Evolutionary conservation across 805 yeast species (phyloP).

Genomic region (Yamadazyma olivae): DNA sequence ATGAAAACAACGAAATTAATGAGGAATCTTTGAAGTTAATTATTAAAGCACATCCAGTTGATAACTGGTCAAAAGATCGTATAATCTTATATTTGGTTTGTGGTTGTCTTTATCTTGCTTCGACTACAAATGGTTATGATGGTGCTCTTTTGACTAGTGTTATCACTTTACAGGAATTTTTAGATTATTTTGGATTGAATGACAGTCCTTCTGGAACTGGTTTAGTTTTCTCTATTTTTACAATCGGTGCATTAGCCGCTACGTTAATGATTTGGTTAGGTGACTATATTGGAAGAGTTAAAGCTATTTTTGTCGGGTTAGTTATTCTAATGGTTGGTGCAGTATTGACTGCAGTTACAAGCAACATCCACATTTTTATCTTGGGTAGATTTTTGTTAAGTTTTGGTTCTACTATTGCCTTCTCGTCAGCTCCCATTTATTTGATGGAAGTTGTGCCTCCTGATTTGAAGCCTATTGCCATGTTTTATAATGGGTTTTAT

Average conservation of each 20-base stretch:
- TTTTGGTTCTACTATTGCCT: conserved; percentile 30
- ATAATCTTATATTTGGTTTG: conserved; percentile 12
- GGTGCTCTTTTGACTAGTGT: conserved; percentile 36
- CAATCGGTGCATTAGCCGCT: conserved; percentile 29
- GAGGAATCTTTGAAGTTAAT: conserved; percentile 8
- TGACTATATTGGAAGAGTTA: conserved; percentile 34
- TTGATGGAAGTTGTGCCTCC: conserved; percentile 42
- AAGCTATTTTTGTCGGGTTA: conserved; percentile 21
- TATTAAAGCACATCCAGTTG: conserved; percentile 10
- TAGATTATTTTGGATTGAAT: conserved; percentile 12
- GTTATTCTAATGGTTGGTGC: conserved; percentile 24
- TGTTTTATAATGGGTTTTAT: conserved; percentile 26
- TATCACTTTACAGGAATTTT: conserved; percentile 15
- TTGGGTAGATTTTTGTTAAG: conserved; percentile 45
- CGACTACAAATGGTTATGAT: conserved; percentile 46
- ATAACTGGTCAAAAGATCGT: conserved; percentile 10
- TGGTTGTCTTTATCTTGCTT: conserved; percentile 22
- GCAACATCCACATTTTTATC: conserved; percentile 26
- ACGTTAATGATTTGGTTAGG: conserved; percentile 28
- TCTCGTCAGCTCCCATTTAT: conserved; percentile 41
- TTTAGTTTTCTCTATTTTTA: conserved; percentile 25
- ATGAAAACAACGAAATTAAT: not conserved
- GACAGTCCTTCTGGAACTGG: conserved; percentile 35
- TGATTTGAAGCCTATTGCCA: conserved; percentile 18
- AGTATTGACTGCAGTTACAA: conserved; percentile 26